Conservation (phyloP, 108 stramenopile genomes). For the Craspedostauros australis region DNA sequence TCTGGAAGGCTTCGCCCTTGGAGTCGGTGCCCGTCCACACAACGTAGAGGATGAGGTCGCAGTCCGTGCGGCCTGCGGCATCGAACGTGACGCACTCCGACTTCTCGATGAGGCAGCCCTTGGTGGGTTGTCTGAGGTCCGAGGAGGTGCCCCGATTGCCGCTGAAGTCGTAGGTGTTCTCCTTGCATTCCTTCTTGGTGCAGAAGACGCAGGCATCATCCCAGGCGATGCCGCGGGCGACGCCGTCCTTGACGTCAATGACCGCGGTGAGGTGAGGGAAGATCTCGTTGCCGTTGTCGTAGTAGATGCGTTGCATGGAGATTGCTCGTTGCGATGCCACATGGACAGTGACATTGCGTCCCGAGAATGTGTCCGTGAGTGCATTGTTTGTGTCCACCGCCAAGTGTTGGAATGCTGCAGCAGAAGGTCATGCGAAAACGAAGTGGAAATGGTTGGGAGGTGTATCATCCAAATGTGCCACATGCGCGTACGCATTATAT, state of each 20-base stretch:
- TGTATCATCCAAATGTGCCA: too few relatives aligned
- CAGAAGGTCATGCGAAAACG: too few relatives aligned
- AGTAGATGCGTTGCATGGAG: constrained; percentile 56
- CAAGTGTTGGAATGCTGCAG: constrained; percentile 7
- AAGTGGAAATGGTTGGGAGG: too few relatives aligned
- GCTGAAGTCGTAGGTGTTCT: constrained; percentile 75
- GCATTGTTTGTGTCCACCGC: not conserved
- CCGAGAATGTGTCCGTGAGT: constrained; percentile 3
- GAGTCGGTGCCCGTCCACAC: constrained; percentile 90
- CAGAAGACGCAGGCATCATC: constrained; percentile 91
- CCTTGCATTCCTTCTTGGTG: constrained; percentile 29
- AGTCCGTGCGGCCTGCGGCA: constrained; percentile 14
- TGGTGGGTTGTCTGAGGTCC: constrained; percentile 31
- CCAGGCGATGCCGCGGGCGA: constrained; percentile 80
- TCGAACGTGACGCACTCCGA: constrained; percentile 25
- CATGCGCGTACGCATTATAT: too few relatives aligned
- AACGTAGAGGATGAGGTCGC: constrained; percentile 81
- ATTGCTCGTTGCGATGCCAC: constrained; percentile 26
- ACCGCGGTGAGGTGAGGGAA: constrained; percentile 84
- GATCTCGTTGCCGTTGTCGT: constrained; percentile 31
- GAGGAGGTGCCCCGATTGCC: constrained; percentile 30
- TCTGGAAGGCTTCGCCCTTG: constrained; percentile 61
- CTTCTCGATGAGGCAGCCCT: constrained; percentile 56
- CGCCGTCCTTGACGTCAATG: constrained; percentile 78
- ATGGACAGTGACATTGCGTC: constrained; percentile 30